phyloP scores from a whole-genome alignment of 129 eudicot genomes.

The Deinandra increscens region DNA sequence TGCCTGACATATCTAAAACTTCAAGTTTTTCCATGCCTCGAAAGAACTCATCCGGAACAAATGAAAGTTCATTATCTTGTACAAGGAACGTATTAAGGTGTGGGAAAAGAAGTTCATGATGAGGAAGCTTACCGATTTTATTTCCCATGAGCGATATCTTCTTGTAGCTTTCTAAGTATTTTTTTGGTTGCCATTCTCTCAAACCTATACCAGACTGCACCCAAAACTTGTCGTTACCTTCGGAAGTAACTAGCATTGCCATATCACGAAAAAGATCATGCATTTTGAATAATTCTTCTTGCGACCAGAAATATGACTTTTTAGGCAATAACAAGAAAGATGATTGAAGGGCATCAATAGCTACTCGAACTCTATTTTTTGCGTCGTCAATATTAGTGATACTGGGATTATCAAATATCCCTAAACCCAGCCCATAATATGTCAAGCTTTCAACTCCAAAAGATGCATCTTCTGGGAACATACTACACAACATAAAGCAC shows the following conservation, averaged over 20 bases:
- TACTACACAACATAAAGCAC: constrained; percentile 15
- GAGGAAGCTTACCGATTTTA: neutral
- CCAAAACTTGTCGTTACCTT: neutral
- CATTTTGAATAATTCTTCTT: neutral
- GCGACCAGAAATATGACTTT: too few species aligned
- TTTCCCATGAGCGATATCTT: constrained; percentile 19
- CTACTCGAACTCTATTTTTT: neutral
- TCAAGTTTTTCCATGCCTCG: constrained; percentile 3
- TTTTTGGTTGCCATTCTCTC: constrained; percentile 14
- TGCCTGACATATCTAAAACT: constrained; percentile 6
- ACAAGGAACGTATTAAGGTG: constrained; percentile 11
- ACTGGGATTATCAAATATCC: neutral
- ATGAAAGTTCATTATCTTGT: neutral
- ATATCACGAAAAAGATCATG: constrained; percentile 29
- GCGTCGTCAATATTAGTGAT: constrained; percentile 2
- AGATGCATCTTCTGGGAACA: neutral
- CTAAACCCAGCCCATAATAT: constrained; percentile 6
- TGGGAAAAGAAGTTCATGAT: neutral
- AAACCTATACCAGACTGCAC: constrained; percentile 3
- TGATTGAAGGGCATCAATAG: neutral
- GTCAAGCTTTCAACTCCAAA: neutral
- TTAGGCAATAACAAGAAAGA: neutral
- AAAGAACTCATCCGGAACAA: neutral
- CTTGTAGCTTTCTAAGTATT: neutral
- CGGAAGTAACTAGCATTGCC: neutral